Evolutionary conservation across 1,284 basidiomycete species (phyloP).

Genomic region (Mycena sp.): DNA sequence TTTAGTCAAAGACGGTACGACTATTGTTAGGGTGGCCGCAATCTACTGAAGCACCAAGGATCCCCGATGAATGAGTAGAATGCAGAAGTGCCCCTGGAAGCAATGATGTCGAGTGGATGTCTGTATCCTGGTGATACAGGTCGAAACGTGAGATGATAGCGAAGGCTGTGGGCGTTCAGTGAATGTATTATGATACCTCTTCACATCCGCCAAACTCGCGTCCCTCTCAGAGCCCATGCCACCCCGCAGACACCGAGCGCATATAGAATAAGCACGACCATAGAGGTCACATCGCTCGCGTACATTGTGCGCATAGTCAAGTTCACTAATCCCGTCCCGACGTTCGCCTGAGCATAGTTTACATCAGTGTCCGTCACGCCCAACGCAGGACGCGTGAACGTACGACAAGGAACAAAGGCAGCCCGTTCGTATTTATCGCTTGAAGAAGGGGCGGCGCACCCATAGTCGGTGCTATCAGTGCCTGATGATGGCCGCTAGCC

Average conservation of each 20-base stretch:
- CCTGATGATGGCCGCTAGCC: not conserved
- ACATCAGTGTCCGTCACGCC: slow-evolving; percentile 16
- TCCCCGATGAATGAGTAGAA: too few relatives aligned
- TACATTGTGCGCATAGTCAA: slow-evolving; percentile 88
- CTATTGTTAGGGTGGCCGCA: too few relatives aligned
- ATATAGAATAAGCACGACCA: slow-evolving; percentile 77
- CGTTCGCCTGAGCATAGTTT: slow-evolving; percentile 73
- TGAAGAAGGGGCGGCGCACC: slow-evolving; percentile 73
- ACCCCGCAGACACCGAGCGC: slow-evolving; percentile 62
- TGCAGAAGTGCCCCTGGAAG: too few relatives aligned
- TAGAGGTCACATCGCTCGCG: slow-evolving; percentile 61
- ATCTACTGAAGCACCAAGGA: too few relatives aligned
- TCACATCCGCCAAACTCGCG: slow-evolving; percentile 46
- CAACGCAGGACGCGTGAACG: slow-evolving; percentile 40
- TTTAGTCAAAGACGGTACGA: too few relatives aligned
- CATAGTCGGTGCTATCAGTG: slow-evolving; percentile 9
- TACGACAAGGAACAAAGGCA: slow-evolving; percentile 86
- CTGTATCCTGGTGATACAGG: too few relatives aligned
- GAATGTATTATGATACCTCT: too few relatives aligned
- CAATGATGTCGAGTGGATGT: too few relatives aligned
- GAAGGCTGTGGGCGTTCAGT: too few relatives aligned
- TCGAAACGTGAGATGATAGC: too few relatives aligned
- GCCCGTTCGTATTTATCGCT: slow-evolving; percentile 85
- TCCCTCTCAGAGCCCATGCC: slow-evolving; percentile 63
- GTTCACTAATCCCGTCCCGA: slow-evolving; percentile 89